A percentile compares a stretch with the other conserved stretches of the same genome.
phyloP scores from a whole-genome alignment of 768 basidiomycete genomes.

The Termitomyces sp. region DNA sequence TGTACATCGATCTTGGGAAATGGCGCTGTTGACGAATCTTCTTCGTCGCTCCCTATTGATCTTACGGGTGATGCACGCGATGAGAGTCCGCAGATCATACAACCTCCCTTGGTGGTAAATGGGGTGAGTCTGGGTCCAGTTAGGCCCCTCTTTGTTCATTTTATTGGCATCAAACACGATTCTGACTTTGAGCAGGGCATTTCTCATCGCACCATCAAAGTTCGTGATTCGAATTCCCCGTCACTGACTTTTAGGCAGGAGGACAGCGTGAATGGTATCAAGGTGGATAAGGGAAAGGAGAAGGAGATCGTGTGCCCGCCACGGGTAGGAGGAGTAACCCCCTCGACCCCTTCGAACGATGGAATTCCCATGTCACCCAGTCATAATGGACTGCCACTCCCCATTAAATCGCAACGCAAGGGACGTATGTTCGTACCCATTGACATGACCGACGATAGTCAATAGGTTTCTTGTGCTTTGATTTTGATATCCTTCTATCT shows the following conservation, averaged over 20 bases:
- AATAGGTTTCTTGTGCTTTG: not conserved
- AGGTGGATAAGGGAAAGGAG: not conserved
- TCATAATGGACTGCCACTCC: slow-evolving; percentile 9
- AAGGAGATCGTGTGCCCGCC: not conserved
- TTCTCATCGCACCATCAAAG: not conserved
- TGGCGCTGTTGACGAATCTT: not conserved
- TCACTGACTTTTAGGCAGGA: not conserved
- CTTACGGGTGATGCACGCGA: not conserved
- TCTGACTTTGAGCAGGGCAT: not conserved
- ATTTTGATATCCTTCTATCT: not conserved
- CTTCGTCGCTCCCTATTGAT: not conserved
- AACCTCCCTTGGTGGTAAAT: not conserved
- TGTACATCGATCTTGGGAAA: not conserved
- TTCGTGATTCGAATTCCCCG: not conserved
- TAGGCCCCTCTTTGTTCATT: not conserved
- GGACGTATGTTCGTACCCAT: slow-evolving; percentile 7
- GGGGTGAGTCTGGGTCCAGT: not conserved
- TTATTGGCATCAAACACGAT: not conserved
- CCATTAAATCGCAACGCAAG: slow-evolving; percentile 14
- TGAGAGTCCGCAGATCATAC: not conserved
- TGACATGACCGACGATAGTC: not conserved
- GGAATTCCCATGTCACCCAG: not conserved
- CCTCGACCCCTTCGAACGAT: not conserved
- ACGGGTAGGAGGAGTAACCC: not conserved
- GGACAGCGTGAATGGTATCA: not conserved